Conservation (phyloP, 345 rosid species). For the Populus euphratica region DNA sequence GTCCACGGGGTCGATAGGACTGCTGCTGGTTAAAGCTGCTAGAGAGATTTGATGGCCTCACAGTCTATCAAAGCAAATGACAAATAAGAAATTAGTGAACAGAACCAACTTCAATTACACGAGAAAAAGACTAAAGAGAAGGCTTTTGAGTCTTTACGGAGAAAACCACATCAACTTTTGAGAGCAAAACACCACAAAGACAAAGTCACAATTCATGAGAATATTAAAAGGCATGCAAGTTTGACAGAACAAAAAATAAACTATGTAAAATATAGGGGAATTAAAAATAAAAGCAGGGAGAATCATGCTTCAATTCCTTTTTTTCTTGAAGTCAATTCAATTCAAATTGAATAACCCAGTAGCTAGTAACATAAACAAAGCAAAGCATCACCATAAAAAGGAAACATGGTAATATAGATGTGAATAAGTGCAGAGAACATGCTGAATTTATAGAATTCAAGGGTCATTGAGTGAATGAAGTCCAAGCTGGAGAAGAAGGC, state of each 20-base stretch:
- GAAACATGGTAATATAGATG: background rate
- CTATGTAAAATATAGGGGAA: background rate
- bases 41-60: constrained; percentile 53
- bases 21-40: constrained; percentile 62
- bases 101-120: constrained; percentile 12
- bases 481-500: background rate
- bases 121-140: background rate
- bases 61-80: constrained; percentile 42
- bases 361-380: background rate
- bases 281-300: background rate
- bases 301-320: background rate
- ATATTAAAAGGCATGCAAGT: background rate
- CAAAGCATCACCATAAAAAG: background rate
- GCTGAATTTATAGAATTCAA: background rate
- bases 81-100: constrained; percentile 6
- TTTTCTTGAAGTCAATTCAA: background rate
- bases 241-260: background rate
- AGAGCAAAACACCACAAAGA: background rate
- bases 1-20: constrained; percentile 61
- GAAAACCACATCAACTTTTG: background rate
- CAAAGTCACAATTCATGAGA: background rate
- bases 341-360: background rate
- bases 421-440: background rate
- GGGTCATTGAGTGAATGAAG: background rate
- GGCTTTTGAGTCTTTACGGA: background rate